Base-by-base conservation (phyloP, 441 rosid species). In the Populus hybrid region DNA sequence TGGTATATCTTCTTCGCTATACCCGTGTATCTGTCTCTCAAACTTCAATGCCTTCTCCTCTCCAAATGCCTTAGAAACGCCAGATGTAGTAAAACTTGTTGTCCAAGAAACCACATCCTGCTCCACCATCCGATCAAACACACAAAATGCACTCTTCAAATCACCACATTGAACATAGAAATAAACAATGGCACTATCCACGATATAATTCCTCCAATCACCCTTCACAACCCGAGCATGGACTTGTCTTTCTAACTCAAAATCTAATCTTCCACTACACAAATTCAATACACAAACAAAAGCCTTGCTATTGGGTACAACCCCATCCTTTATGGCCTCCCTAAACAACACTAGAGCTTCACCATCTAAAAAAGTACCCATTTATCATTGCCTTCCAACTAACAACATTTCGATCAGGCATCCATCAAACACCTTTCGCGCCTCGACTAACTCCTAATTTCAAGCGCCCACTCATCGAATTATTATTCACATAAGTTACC, bases 91-190 rank as follows among this genome's bases (percentile, higher is more conserved):
- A 73, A 88, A 92, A 86, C 88, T 86, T 1, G 93, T 85, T 1
- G 95, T 91, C 97, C 97, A 94, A 75, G 89, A 89, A 69, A 91
- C 89, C 72, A 91, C 95, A 89, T 92, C 97, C 66, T 83, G 84
- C 82, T 86, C 89, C 50, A 61, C 80, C 91, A 89, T 87, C 75
- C 67, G 75, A 76, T 88, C 85, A 75, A 94, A 94, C 1, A 83
- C 87, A 34, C 78, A 34, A 28, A 88, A 83, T 10, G 89, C 94
- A 34, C 87, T 82, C 0, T 77, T 69, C 79, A 94, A 65, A 18
- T 89, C 90, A 18, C 92, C 92, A 23, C 90, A 88, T 57, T 88
- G 91, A 0, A 89, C 90, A 76, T 92, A 91, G 6, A 94, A 90
- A 26, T 89, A 86, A 79, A 91, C 86, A 16, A 92, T 36, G 35